Evolutionary conservation across 139 green algal species (phyloP).

Genomic region (Edaphochlamys debaryana): DNA sequence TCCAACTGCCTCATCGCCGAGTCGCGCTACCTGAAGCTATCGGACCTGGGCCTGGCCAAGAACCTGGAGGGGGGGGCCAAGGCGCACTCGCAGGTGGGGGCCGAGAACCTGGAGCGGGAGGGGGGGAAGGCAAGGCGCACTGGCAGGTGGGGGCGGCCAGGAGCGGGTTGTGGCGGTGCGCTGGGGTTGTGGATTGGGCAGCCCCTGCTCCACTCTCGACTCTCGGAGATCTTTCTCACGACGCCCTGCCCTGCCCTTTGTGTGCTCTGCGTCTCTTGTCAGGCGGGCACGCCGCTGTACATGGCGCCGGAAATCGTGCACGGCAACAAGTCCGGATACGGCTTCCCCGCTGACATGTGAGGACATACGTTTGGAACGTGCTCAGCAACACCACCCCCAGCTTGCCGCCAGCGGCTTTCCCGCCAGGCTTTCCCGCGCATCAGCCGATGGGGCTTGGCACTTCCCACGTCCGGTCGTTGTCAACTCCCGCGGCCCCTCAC

Average conservation of each 20-base stretch:
- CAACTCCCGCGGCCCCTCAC: too few relatives aligned
- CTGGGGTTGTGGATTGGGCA: too few relatives aligned
- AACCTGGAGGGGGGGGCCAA: conserved; percentile 5
- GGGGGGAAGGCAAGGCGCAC: background rate
- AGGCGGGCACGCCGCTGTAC: conserved; percentile 47
- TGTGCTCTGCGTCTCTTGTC: too few relatives aligned
- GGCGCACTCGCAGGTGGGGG: conserved; percentile 33
- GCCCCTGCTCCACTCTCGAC: too few relatives aligned
- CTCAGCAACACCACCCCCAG: too few relatives aligned
- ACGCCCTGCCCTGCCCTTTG: too few relatives aligned
- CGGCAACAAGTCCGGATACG: conserved; percentile 40
- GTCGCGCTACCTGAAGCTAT: conserved; percentile 49
- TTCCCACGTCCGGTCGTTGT: too few relatives aligned
- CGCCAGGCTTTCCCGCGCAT: too few relatives aligned
- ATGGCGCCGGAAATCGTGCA: conserved; percentile 49
- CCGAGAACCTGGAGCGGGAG: too few relatives aligned
- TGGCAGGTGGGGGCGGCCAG: background rate
- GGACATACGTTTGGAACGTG: background rate
- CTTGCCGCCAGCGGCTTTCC: too few relatives aligned
- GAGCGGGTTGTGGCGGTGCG: background rate
- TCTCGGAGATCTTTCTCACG: too few relatives aligned
- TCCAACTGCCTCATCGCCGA: conserved; percentile 51
- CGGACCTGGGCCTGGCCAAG: conserved; percentile 52
- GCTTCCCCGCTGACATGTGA: conserved; percentile 45
- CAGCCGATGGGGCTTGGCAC: too few relatives aligned